Evolutionary conservation across 768 basidiomycete species (phyloP), one percentile per base, ranked within the genome.

Genomic region (Termitomyces sp.): DNA sequence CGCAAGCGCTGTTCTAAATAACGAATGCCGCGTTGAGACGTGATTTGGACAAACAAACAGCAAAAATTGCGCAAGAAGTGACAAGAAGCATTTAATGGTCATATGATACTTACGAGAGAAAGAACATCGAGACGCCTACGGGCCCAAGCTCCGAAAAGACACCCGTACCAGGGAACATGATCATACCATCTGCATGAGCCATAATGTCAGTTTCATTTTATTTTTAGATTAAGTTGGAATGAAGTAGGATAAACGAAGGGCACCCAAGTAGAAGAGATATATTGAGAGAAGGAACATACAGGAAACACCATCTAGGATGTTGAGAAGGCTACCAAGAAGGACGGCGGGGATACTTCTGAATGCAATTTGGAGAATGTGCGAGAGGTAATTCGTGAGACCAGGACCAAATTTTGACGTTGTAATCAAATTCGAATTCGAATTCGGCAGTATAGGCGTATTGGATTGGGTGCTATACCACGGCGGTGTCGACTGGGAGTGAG

Each of bases 101-200:
- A n/a, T n/a, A n/a, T n/a, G n/a, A 45, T 45, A 56, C 85, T 66
- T 68, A 88, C 79, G 90, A 86, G 22, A 94, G 81, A 71, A 95
- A 96, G 72, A 96, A 96, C 89, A 98, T 91, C 27, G 93, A 95
- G 2, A 98, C 94, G 4, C 96, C 96, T 70, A 88, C 85, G 0
- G 90, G 84, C 1, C 93, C 95, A 22, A 96, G 84, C 55, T 84
- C 83, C 14, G 81, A 72, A 69, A 99, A 98, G 2, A 90, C 78
- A 2, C 89, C 84, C 13, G 86, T 81, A 0, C 89, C 85, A 3
- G 96, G 96, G 69, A 98, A 99, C 56, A 94, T 87, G 69, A 93
- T 93, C 93, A 98, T 93, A 5, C 96, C 96, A 74, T 98, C 88
- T 90, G 59, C 33, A 18, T 26, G 16, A 45, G 26, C n/a, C n/a